phyloP scores from a whole-genome alignment of 495 filamentous ascomycete species.

The Penicillium diatomitis region DNA sequence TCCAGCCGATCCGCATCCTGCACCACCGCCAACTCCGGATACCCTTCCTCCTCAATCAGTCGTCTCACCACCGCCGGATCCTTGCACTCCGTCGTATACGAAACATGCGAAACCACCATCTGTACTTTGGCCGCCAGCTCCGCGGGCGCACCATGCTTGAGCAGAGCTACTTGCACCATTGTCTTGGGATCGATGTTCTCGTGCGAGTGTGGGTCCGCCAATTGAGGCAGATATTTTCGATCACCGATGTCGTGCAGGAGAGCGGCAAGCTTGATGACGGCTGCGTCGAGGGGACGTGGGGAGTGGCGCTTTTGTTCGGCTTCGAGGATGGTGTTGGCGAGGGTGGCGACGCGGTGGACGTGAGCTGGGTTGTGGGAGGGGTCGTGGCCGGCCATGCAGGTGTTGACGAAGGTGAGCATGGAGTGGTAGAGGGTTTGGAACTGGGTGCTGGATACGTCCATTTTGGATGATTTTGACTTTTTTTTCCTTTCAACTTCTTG shows the following conservation, averaged over 20 bases:
- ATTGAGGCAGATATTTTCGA: slow-evolving; percentile 55
- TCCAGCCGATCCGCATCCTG: slow-evolving; percentile 89
- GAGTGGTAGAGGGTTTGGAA: slow-evolving; percentile 32
- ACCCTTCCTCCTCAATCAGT: slow-evolving; percentile 38
- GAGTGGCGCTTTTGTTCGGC: slow-evolving; percentile 29
- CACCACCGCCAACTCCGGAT: slow-evolving; percentile 73
- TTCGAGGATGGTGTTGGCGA: slow-evolving; percentile 53
- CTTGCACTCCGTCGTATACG: slow-evolving; percentile 64
- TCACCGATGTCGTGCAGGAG: slow-evolving; percentile 86
- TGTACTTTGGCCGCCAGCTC: slow-evolving; percentile 56
- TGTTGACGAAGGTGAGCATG: slow-evolving; percentile 49
- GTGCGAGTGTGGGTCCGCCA: background rate
- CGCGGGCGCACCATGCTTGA: slow-evolving; percentile 42
- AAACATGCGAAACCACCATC: slow-evolving; percentile 60
- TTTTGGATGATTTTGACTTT: background rate
- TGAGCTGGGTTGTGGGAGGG: slow-evolving; percentile 79
- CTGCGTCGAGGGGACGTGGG: slow-evolving; percentile 33
- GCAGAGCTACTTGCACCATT: slow-evolving; percentile 48
- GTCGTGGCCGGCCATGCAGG: slow-evolving; percentile 76
- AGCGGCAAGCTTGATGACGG: slow-evolving; percentile 60
- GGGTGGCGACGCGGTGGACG: slow-evolving; percentile 65
- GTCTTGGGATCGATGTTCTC: slow-evolving; percentile 32
- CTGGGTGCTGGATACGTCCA: slow-evolving; percentile 7
- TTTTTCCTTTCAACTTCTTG: background rate
- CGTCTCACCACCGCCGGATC: slow-evolving; percentile 42